Percentiles rank a stretch among this genome's conserved stretches.
Conservation (phyloP, 2,329 filamentous ascomycete genomes). For the Hymenoscyphus fructigenus region DNA sequence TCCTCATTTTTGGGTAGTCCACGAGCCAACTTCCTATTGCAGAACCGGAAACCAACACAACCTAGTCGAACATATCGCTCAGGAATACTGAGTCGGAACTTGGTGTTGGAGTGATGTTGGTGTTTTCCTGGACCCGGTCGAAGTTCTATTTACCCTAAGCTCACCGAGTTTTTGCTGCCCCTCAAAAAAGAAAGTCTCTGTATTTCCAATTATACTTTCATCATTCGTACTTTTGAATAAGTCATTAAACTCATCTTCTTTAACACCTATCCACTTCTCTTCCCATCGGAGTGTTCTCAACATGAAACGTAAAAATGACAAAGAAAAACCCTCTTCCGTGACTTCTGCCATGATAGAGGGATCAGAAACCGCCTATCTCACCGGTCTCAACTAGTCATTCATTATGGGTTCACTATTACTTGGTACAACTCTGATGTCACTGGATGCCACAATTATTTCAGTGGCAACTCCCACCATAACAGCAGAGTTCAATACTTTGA, state of each 20-base stretch:
- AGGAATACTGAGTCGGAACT: not conserved
- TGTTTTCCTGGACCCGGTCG: not conserved
- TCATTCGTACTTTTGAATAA: not conserved
- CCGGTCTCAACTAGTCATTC: not conserved
- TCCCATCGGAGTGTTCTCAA: not conserved
- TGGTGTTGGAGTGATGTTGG: not conserved
- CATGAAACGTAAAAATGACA: not conserved
- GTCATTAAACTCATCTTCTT: not conserved
- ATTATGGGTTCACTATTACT: not conserved
- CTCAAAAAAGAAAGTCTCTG: not conserved
- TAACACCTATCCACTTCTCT: not conserved
- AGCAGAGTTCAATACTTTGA: constrained; percentile 48
- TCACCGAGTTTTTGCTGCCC: not conserved
- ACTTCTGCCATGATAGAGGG: not conserved
- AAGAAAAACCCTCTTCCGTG: not conserved
- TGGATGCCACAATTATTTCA: constrained; percentile 8
- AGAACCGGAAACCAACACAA: too few species aligned
- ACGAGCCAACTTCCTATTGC: too few species aligned
- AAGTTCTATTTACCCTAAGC: not conserved
- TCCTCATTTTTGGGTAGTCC: too few species aligned
- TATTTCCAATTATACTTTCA: not conserved
- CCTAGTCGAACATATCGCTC: too few species aligned
- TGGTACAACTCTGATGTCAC: not conserved
- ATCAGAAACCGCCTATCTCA: not conserved
- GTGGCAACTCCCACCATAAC: constrained; percentile 52